Evolutionary conservation across 768 basidiomycete species (phyloP).

Genomic region (Saitozyma sp.): DNA sequence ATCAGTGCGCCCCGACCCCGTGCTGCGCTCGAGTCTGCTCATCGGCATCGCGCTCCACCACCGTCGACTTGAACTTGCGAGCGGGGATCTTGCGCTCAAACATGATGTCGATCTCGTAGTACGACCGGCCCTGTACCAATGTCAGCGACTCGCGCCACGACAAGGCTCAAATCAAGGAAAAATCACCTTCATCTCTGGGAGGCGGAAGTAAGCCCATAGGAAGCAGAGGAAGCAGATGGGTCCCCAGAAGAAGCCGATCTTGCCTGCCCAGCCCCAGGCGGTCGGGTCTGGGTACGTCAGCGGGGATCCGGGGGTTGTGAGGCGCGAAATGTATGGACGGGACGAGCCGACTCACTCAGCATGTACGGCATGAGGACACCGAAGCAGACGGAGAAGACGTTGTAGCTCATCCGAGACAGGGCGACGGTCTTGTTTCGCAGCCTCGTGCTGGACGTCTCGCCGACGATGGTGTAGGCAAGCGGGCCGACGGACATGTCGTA

Average conservation of each 20-base stretch:
- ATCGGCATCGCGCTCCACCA: conserved; percentile 19
- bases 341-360: conserved; percentile 10
- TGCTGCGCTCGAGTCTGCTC: conserved; percentile 6
- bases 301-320: background rate
- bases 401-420: conserved; percentile 29
- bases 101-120: conserved; percentile 44
- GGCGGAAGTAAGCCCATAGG: conserved; percentile 37
- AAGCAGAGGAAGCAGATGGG: conserved; percentile 21
- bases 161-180: conserved; percentile 62
- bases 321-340: background rate
- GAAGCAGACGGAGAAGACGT: conserved; percentile 12
- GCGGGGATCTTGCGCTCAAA: conserved; percentile 37
- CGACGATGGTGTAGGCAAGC: conserved; percentile 34
- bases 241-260: conserved; percentile 40
- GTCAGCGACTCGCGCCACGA: background rate
- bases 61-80: conserved; percentile 20
- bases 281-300: background rate
- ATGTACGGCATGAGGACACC: conserved; percentile 40
- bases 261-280: conserved; percentile 14
- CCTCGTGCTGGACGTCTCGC: conserved; percentile 38
- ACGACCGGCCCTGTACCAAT: conserved; percentile 40
- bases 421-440: conserved; percentile 45
- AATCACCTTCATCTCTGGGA: conserved; percentile 39
- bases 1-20: background rate
- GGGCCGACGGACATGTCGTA: conserved; percentile 43